Conservation (phyloP, 768 basidiomycete genomes). For the Boletus vinaceobasis region DNA sequence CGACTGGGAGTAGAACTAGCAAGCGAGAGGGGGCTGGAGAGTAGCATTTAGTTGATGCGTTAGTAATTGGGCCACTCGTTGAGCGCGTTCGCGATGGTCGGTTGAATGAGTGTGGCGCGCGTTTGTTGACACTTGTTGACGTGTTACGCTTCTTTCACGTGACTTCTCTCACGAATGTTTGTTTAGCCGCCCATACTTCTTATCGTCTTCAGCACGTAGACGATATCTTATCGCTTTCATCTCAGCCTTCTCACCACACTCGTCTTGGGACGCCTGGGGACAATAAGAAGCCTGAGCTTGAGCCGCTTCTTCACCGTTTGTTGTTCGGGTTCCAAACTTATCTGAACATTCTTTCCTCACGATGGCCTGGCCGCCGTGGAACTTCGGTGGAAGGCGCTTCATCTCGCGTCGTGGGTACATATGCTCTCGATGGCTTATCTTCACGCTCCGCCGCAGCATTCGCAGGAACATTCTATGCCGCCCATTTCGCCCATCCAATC, state of each 20-base stretch:
- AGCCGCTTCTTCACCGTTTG: not conserved
- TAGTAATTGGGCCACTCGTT: too few species aligned
- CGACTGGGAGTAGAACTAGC: constrained; percentile 39
- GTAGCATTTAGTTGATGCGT: too few species aligned
- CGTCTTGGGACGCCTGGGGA: not conserved
- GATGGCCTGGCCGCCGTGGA: not conserved
- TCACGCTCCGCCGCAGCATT: not conserved
- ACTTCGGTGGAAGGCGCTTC: not conserved
- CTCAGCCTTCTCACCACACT: not conserved
- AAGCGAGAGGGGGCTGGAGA: constrained; percentile 26
- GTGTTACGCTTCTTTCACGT: constrained; percentile 16
- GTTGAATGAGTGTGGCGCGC: constrained; percentile 15
- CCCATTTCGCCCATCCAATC: not conserved
- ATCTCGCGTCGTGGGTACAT: not conserved
- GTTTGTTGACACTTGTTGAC: constrained; percentile 26
- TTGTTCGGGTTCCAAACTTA: not conserved
- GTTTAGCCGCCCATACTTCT: not conserved
- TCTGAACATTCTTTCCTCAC: not conserved
- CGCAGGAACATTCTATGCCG: not conserved
- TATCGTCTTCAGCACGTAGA: not conserved
- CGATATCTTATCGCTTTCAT: not conserved
- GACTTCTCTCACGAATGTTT: not conserved
- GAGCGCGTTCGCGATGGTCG: constrained; percentile 2
- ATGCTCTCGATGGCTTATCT: not conserved
- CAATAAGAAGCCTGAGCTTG: too few species aligned